These are phyloP conservation scores for Pyrus hybrid DNA, from an alignment of 331 rosid genomes.

Conservation along the genomic window DNA sequence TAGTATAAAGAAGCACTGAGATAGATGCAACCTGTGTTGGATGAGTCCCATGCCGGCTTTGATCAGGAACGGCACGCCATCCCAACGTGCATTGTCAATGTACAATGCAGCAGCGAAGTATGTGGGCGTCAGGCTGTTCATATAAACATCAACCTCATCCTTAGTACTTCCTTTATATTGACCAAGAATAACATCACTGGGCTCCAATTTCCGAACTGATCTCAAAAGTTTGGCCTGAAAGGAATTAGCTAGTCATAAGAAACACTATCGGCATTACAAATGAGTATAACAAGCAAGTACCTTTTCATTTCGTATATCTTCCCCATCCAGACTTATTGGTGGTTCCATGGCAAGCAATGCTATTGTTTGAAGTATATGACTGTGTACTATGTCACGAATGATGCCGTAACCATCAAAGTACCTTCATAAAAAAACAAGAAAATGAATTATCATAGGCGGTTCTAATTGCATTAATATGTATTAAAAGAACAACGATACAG, in stretches of 20 bases:
- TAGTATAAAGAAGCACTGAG: not conserved
- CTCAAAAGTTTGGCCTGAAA: conserved; percentile 87
- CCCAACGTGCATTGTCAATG: conserved; percentile 95
- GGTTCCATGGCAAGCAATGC: conserved; percentile 98
- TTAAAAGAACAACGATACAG: conserved; percentile 17
- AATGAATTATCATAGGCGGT: not conserved
- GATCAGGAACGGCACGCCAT: conserved; percentile 90
- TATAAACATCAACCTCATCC: conserved; percentile 36
- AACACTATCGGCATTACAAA: conserved; percentile 4
- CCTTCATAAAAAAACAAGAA: conserved; percentile 33
- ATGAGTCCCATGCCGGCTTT: conserved; percentile 90
- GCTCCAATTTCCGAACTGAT: conserved; percentile 69
- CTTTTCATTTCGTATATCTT: conserved; percentile 94
- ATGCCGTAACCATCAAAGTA: conserved; percentile 81
- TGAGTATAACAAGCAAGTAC: conserved; percentile 22
- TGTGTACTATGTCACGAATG: conserved; percentile 79
- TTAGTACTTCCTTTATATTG: conserved; percentile 63
- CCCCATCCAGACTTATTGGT: conserved; percentile 82
- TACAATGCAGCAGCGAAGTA: conserved; percentile 77
- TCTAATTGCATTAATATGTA: not conserved
- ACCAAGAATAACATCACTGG: conserved; percentile 75
- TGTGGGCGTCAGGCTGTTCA: conserved; percentile 70
- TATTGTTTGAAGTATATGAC: conserved; percentile 84
- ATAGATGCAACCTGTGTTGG: conserved; percentile 58
- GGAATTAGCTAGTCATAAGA: conserved; percentile 16